These are phyloP conservation scores for Euryodendron excelsum DNA, from an alignment of 148 eudicot species.

Conservation along the genomic window DNA sequence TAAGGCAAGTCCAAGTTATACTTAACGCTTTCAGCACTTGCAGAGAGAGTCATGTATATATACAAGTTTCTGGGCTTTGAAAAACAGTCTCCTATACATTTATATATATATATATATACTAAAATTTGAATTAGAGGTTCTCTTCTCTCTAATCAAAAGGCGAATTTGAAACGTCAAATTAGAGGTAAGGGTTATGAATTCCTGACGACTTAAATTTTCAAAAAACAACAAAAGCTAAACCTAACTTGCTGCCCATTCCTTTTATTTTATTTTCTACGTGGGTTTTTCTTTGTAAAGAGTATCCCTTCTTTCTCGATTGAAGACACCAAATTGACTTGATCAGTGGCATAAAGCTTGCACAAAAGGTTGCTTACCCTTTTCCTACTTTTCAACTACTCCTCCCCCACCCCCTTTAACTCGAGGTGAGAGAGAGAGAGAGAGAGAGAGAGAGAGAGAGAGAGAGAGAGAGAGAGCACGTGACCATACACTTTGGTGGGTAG, in stretches of 20 bases:
- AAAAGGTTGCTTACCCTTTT: slow-evolving; percentile 1
- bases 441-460: not conserved
- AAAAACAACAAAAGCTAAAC: not conserved
- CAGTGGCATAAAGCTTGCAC: slow-evolving; percentile 4
- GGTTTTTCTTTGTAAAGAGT: not conserved
- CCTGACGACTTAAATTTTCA: not conserved
- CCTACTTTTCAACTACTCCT: slow-evolving; percentile 13
- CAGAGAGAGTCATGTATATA: no score
- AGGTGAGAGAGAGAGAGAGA: not conserved
- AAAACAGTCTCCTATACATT: no score
- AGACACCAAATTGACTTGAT: not conserved
- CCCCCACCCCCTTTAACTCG: not conserved
- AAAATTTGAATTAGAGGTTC: no score
- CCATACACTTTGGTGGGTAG: no score
- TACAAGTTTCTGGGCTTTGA: no score
- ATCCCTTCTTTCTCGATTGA: slow-evolving; percentile 12
- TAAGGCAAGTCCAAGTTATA: no score
- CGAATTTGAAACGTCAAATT: no score
- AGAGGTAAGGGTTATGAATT: not conserved
- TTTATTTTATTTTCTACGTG: not conserved
- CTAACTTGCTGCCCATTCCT: not conserved
- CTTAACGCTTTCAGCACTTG: no score
- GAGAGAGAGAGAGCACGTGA: not conserved
- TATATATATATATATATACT: no score
- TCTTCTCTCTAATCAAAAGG: no score